Percentiles rank a stretch among this genome's conserved stretches.
phyloP scores from a whole-genome alignment of 2,329 filamentous ascomycete genomes.

The Cordyceps militaris region DNA sequence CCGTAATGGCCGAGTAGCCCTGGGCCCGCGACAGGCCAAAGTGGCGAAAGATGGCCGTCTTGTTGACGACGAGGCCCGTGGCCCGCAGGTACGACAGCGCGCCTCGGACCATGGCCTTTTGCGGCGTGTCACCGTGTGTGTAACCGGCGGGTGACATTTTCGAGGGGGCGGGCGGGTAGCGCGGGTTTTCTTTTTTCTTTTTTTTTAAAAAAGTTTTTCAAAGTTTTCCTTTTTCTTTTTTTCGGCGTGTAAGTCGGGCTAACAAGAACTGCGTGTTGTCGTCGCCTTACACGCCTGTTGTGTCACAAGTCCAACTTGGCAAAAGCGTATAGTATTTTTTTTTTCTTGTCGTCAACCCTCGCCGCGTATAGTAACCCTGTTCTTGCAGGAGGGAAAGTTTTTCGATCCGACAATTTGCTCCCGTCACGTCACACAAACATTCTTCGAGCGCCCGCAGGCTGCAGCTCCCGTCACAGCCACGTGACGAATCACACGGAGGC shows the following conservation, averaged over 20 bases:
- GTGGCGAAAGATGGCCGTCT: constrained; percentile 33
- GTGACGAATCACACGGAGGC: background rate
- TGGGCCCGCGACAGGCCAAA: constrained; percentile 32
- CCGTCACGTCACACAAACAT: background rate
- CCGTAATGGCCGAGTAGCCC: constrained; percentile 30
- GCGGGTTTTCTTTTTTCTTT: background rate
- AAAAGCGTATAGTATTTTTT: background rate
- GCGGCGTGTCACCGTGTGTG: constrained; percentile 31
- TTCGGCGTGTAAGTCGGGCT: background rate
- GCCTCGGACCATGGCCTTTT: constrained; percentile 33
- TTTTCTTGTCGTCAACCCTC: background rate
- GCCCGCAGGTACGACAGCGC: constrained; percentile 34
- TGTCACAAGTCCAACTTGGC: background rate
- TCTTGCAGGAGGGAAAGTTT: background rate
- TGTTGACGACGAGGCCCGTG: constrained; percentile 32
- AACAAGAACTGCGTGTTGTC: background rate
- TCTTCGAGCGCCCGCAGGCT: background rate
- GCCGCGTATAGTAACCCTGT: background rate
- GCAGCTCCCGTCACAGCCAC: constrained; percentile 1
- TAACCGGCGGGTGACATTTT: constrained; percentile 23
- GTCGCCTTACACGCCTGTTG: background rate
- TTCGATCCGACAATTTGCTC: background rate
- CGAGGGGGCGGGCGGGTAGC: too few species aligned
- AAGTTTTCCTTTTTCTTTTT: background rate
- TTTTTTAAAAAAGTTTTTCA: background rate